These are phyloP conservation scores for Myxozyma vanderwaltii DNA, from an alignment of 805 yeast genomes.

Conservation along the genomic window DNA sequence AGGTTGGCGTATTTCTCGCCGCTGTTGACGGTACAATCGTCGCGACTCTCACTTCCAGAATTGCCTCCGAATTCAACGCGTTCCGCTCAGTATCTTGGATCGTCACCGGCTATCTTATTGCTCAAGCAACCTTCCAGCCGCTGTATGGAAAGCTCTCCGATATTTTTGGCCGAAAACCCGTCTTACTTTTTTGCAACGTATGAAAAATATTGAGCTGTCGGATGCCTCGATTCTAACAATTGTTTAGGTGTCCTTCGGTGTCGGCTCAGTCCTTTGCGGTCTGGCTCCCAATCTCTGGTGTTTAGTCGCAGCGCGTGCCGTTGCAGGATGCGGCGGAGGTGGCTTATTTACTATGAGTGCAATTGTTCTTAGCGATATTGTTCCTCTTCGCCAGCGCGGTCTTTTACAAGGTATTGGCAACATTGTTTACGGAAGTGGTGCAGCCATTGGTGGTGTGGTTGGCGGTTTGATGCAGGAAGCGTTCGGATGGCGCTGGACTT, in stretches of 20 bases:
- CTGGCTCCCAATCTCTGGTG: conserved; percentile 43
- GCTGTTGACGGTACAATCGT: conserved; percentile 58
- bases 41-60: conserved; percentile 54
- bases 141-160: conserved; percentile 72
- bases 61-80: conserved; percentile 61
- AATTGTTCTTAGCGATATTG: conserved; percentile 73
- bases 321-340: conserved; percentile 94
- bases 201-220: conserved; percentile 50
- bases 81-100: conserved; percentile 65
- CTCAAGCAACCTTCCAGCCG: conserved; percentile 77
- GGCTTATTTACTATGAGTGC: conserved; percentile 78
- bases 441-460: conserved; percentile 65
- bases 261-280: conserved; percentile 59
- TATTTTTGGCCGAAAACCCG: conserved; percentile 49
- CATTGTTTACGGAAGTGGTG: conserved; percentile 74
- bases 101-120: conserved; percentile 69
- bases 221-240: conserved; percentile 36
- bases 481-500: conserved; percentile 67
- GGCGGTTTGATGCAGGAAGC: conserved; percentile 56
- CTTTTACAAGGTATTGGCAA: conserved; percentile 81
- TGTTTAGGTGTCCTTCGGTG: conserved; percentile 45
- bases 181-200: conserved; percentile 48
- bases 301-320: conserved; percentile 51
- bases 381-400: conserved; percentile 75
- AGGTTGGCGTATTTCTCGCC: conserved; percentile 52